A percentile compares a stretch with the other conserved stretches of the same genome.
Conservation (phyloP, 2,329 filamentous ascomycete genomes). For the Xylaria sp. region DNA sequence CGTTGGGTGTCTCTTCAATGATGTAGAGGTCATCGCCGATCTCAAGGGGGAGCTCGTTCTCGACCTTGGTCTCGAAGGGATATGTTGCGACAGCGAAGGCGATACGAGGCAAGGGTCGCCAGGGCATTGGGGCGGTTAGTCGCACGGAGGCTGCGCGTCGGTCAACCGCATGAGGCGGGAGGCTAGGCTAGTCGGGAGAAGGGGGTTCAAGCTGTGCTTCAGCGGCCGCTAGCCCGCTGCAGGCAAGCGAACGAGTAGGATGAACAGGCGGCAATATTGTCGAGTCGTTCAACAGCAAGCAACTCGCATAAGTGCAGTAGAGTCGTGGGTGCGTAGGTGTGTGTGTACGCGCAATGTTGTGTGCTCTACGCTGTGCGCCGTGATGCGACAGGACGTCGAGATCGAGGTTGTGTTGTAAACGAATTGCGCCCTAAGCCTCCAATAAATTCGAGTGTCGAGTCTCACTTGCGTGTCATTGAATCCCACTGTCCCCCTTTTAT, state of each 20-base stretch:
- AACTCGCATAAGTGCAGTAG: background rate
- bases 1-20: conserved; percentile 93
- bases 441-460: conserved; percentile 16
- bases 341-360: conserved; percentile 13
- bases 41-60: conserved; percentile 93
- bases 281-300: conserved; percentile 20
- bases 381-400: conserved; percentile 23
- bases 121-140: conserved; percentile 75
- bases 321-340: background rate
- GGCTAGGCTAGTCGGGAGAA: conserved; percentile 27
- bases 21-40: conserved; percentile 99
- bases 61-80: conserved; percentile 86
- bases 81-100: conserved; percentile 97
- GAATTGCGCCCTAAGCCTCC: conserved; percentile 19
- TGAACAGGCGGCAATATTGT: conserved; percentile 4
- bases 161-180: conserved; percentile 49
- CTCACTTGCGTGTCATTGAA: conserved; percentile 35
- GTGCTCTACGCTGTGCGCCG: conserved; percentile 9
- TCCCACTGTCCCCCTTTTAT: conserved; percentile 20
- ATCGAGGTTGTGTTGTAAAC: conserved; percentile 13
- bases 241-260: conserved; percentile 33
- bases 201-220: conserved; percentile 25
- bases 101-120: conserved; percentile 95
- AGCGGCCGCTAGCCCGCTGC: conserved; percentile 23
- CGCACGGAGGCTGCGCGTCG: conserved; percentile 47